Evolutionary conservation across 805 yeast genomes (phyloP), one percentile per base, ranked within the genome.

Genomic region (Metschnikowia peoriensis): DNA sequence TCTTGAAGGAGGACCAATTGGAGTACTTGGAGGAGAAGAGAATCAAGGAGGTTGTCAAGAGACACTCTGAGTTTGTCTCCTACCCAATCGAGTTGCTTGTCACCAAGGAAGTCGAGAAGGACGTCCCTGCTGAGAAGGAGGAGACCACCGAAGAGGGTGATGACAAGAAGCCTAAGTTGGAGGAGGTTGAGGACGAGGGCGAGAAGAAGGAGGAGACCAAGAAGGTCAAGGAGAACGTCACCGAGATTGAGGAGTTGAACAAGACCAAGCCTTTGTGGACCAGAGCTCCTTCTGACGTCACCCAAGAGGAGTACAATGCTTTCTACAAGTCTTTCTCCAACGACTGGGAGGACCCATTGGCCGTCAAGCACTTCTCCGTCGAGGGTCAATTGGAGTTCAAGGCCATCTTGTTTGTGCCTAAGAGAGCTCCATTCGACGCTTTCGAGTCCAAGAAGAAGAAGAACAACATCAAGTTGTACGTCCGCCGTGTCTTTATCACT

Each of bases 261-360:
- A 94, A 93, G 83, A 89, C 96, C 63, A 94, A 94, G 82, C 99
- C 99, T 61, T 81, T 94, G 72, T 94, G 99, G 99, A 94, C 99
- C 64, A 90, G 98, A 84, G 88, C 86, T 82, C 99, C 99, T 75
- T 78, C 93, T 66, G 99, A 94, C 60, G 96, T 94, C 64, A 84
- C 97, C 61, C 92, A 90, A 82, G 99, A 94, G 62, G 99, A 94
- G 80, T 94, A 94, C 84, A 93, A 94, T 69, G 96, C 98, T 55
- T 94, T 94, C 88, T 94, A 94, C 89, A 94, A 94, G 83, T 91
- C 98, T 47, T 94, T 94, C 70, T 92, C 99, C 52, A 94, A 94
- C 79, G 99, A 94, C 79, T 94, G 99, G 99, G 99, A 94, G 82
- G 99, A 94, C 74, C 99, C 97, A 78, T 85, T 94, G 73, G 97